phyloP scores from a whole-genome alignment of 768 basidiomycete genomes.

The Hydnomerulius pinastri region DNA sequence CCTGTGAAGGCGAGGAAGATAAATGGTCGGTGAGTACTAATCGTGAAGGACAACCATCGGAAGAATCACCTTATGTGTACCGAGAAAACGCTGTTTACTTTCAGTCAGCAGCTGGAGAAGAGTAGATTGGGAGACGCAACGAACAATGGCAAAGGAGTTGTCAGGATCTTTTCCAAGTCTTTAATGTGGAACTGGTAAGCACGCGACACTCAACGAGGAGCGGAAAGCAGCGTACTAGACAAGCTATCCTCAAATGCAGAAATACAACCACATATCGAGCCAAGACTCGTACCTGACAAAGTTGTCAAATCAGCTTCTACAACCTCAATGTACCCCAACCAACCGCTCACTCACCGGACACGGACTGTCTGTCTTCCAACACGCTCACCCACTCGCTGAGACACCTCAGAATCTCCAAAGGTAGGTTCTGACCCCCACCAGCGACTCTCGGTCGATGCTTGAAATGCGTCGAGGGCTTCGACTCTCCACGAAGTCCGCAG shows the following conservation, averaged over 20 bases:
- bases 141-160: constrained; percentile 67
- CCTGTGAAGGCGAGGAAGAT: not conserved
- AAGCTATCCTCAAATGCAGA: constrained; percentile 57
- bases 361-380: constrained; percentile 58
- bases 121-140: constrained; percentile 25
- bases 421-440: constrained; percentile 55
- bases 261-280: constrained; percentile 49
- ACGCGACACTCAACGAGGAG: not conserved
- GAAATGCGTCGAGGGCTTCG: constrained; percentile 10
- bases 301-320: not conserved
- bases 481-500: constrained; percentile 9
- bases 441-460: constrained; percentile 37
- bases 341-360: constrained; percentile 43
- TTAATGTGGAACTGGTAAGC: not conserved
- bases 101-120: not conserved
- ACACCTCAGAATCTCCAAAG: constrained; percentile 54
- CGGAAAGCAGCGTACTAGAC: constrained; percentile 38
- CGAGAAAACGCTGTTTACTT: not conserved
- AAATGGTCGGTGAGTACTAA: not conserved
- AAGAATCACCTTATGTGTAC: not conserved
- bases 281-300: constrained; percentile 47
- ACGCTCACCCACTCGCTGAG: constrained; percentile 61
- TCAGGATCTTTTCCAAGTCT: constrained; percentile 62
- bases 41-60: not conserved
- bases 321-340: not conserved